Base-by-base conservation (phyloP, 2,329 filamentous ascomycete species). In the Cytospora paraplurivora region DNA sequence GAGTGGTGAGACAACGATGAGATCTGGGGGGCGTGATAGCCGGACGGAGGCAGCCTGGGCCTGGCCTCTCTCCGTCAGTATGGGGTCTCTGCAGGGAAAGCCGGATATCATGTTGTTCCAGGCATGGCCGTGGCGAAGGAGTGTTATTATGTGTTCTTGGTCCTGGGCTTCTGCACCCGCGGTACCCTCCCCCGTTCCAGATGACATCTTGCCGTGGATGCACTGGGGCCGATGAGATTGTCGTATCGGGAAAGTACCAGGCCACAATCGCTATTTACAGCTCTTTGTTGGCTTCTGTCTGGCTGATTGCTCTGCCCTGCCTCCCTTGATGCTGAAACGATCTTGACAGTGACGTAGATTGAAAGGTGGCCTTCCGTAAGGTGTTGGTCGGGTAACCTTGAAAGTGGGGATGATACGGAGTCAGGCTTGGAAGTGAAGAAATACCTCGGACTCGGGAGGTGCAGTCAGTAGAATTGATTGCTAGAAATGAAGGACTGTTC, bases 61-160 rank as follows among this genome's bases (percentile, higher is more conserved):
- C 19, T 33, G 51, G 13, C 62, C 62, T 11, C 56, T 33, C 32
- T 63, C 62, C 1, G 62, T 63, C 33, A 63, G 56, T 41, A 63
- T 63, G 7, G 62, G 62, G 27, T 63, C 62, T 15, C 62, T 38
- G 49, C 62, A 63, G 27, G 62, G 62, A n/a, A 63, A 63, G 7
- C 62, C 62, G 11, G 62, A 56, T n/a, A 63, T n/a, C 62, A 63
- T 63, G 41, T 63, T 63, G 41, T 63, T 63, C 62, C 62, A 63
- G 41, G 62, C 62, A 59, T 63, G 62, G 56, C 62, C 62, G n/a
- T 63, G 62, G 11, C 62, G 62, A 34, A 63, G 62, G 50, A 63
- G 52, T 27, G 62, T 56, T 41, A 63, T 63, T 33, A 56, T 63
- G 27, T 44, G 56, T 21, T 58, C 34, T 21, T 44, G 56, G 37